Conservation (phyloP, 176 grass and related monocot genomes). For the Aegilops speltoides region DNA sequence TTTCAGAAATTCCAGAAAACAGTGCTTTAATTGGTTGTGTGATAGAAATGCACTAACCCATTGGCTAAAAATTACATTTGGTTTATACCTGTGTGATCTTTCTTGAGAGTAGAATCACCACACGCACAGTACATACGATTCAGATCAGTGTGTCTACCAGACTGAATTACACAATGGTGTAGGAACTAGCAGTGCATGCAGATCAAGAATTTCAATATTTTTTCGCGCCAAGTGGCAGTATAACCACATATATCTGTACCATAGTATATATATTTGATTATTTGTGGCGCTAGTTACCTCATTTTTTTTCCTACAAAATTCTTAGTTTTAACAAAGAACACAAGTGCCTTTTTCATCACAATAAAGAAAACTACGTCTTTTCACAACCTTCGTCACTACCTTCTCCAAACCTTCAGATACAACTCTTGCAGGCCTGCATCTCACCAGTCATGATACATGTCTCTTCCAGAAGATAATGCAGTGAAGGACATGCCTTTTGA, state of each 20-base stretch:
- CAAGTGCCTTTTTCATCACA: not conserved
- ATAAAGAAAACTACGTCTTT: not conserved
- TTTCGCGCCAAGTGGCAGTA: too few species aligned
- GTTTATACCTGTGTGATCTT: not conserved
- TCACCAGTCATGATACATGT: not conserved
- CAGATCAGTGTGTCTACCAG: not conserved
- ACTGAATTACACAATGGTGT: not conserved
- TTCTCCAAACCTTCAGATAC: not conserved
- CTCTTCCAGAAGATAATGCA: not conserved
- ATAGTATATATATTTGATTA: not conserved
- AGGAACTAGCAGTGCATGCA: too few species aligned
- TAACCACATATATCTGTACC: too few species aligned
- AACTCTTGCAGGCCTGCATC: not conserved
- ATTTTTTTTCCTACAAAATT: not conserved
- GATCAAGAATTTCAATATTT: too few species aligned
- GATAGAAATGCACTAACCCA: not conserved
- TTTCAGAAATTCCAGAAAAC: not conserved
- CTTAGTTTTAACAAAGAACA: too few species aligned
- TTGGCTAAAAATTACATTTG: not conserved
- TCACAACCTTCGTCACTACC: not conserved
- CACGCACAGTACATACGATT: not conserved
- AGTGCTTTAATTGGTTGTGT: not conserved
- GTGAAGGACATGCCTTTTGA: not conserved
- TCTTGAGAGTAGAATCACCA: not conserved
- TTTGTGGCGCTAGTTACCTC: not conserved